These are phyloP conservation scores for Cyberlindnera misumaiensis DNA, from an alignment of 805 yeast genomes.

Conservation along the genomic window DNA sequence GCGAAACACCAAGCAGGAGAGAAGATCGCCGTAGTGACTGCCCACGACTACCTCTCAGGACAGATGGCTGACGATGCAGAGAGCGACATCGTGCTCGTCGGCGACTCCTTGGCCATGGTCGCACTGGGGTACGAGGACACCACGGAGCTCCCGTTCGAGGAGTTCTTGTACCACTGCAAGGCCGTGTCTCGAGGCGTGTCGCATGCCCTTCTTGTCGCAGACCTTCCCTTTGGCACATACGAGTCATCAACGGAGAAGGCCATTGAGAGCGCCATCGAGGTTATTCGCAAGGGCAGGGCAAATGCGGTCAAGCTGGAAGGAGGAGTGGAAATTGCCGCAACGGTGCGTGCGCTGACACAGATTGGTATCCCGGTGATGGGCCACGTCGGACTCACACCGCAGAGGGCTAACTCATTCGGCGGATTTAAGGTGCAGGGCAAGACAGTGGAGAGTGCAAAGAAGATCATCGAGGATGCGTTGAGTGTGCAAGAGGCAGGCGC, in stretches of 20 bases:
- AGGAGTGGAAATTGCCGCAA: conserved; percentile 46
- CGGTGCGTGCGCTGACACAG: conserved; percentile 48
- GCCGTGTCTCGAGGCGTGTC: conserved; percentile 71
- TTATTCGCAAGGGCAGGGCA: conserved; percentile 47
- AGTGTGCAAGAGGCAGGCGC: conserved; percentile 72
- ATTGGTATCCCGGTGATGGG: conserved; percentile 88
- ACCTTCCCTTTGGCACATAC: conserved; percentile 83
- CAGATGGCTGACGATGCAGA: conserved; percentile 58
- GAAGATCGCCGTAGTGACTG: conserved; percentile 62
- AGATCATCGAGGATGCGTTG: conserved; percentile 59
- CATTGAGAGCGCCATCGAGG: conserved; percentile 42
- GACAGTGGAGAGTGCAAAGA: conserved; percentile 43
- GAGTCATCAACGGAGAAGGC: conserved; percentile 64
- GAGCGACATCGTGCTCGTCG: conserved; percentile 69
- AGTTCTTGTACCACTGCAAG: conserved; percentile 67
- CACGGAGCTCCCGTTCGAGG: conserved; percentile 67
- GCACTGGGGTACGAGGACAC: conserved; percentile 77
- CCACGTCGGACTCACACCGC: conserved; percentile 92
- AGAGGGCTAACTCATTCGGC: conserved; percentile 67
- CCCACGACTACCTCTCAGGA: conserved; percentile 81
- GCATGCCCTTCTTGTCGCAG: conserved; percentile 67
- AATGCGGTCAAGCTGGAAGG: conserved; percentile 88
- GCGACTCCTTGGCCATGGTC: conserved; percentile 93
- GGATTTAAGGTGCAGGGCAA: conserved; percentile 88
- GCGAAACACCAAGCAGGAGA: conserved; percentile 25